Evolutionary conservation across 2,329 filamentous ascomycete genomes (phyloP).

Genomic region (Metarhizium album): DNA sequence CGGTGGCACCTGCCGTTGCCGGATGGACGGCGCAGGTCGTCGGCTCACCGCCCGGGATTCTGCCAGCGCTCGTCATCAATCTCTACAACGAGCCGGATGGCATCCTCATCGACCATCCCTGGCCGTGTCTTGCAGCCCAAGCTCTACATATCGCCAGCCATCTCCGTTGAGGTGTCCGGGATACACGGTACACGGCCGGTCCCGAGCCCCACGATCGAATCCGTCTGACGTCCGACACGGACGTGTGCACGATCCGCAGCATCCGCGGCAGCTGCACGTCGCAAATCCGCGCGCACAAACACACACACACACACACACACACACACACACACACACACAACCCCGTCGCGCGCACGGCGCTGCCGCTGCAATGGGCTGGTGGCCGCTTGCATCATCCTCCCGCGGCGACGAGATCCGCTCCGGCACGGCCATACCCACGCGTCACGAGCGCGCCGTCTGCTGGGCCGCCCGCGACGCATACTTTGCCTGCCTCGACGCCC

Average conservation of each 20-base stretch:
- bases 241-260: too few relatives aligned
- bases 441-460: slow-evolving; percentile 70
- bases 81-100: not conserved
- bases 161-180: too few relatives aligned
- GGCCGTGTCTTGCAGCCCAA: too few relatives aligned
- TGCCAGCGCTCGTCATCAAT: slow-evolving; percentile 2
- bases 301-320: too few relatives aligned
- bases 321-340: too few relatives aligned
- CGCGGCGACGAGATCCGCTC: slow-evolving; percentile 37
- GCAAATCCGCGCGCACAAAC: too few relatives aligned
- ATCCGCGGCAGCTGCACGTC: too few relatives aligned
- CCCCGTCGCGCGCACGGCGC: not conserved
- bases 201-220: too few relatives aligned
- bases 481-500: slow-evolving; percentile 76
- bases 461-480: slow-evolving; percentile 85
- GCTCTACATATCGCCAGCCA: too few relatives aligned
- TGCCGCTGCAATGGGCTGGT: slow-evolving; percentile 32
- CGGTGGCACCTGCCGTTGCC: not conserved
- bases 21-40: not conserved
- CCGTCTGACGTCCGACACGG: too few relatives aligned
- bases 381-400: slow-evolving; percentile 34
- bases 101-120: too few relatives aligned
- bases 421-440: slow-evolving; percentile 66
- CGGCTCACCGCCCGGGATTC: slow-evolving; percentile 3
- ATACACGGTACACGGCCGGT: too few relatives aligned